Evolutionary conservation across 805 yeast genomes (phyloP).

Genomic region (Brettanomyces naardenensis): DNA sequence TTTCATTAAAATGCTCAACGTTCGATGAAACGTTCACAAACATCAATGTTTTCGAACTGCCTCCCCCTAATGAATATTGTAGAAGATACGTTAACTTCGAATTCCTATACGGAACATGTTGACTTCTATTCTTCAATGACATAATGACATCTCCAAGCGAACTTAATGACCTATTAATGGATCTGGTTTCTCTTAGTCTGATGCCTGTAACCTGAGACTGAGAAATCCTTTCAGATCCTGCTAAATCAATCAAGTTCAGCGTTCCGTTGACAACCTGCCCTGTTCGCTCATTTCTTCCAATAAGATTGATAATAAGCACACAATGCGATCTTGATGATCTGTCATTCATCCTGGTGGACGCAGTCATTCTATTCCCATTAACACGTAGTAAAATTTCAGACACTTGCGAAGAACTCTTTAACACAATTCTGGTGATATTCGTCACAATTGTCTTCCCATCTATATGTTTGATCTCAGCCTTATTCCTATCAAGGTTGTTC

Average conservation of each 20-base stretch:
- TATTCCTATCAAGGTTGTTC: conserved; percentile 20
- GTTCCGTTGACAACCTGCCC: conserved; percentile 47
- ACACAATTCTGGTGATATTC: conserved; percentile 42
- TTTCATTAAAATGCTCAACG: conserved; percentile 56
- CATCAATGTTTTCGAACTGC: conserved; percentile 86
- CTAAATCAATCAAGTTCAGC: conserved; percentile 79
- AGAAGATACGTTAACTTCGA: conserved; percentile 75
- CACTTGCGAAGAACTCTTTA: conserved; percentile 41
- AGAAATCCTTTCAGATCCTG: conserved; percentile 85
- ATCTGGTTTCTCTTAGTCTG: conserved; percentile 76
- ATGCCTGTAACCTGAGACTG: conserved; percentile 75
- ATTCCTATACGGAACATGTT: conserved; percentile 61
- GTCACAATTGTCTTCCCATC: conserved; percentile 50
- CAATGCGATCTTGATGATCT: conserved; percentile 90
- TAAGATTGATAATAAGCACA: conserved; percentile 57
- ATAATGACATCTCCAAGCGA: conserved; percentile 82
- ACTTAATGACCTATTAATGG: conserved; percentile 82
- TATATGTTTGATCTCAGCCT: conserved; percentile 63
- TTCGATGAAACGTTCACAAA: conserved; percentile 82
- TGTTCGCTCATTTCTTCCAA: conserved; percentile 44
- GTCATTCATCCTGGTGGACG: conserved; percentile 73
- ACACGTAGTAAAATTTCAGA: conserved; percentile 45
- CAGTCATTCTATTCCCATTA: conserved; percentile 58
- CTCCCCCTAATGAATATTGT: conserved; percentile 78
- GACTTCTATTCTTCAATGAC: conserved; percentile 23